Percentiles rank a stretch among this genome's conserved stretches.
phyloP scores from a whole-genome alignment of 1,139 yeast species.

The Yamadazyma membranifaciens region DNA sequence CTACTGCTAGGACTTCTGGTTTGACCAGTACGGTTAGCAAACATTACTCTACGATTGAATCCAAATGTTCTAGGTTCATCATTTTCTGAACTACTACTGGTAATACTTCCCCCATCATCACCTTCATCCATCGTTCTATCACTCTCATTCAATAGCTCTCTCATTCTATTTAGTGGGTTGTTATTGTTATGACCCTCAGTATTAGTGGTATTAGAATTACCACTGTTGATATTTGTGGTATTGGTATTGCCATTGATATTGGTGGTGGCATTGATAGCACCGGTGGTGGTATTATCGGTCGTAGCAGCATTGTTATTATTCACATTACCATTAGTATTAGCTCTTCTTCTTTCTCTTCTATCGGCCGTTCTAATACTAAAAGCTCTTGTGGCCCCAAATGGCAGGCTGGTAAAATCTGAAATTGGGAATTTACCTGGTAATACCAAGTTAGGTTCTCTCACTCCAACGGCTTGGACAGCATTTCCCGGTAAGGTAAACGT shows the following conservation, averaged over 20 bases:
- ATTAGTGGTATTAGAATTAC: background rate
- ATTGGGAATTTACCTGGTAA: constrained; percentile 35
- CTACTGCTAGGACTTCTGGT: constrained; percentile 19
- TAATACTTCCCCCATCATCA: background rate
- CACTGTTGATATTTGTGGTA: no score
- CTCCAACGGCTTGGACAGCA: constrained; percentile 6
- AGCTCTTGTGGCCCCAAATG: constrained; percentile 9
- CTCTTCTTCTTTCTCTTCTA: constrained; percentile 1
- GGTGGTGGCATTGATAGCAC: background rate
- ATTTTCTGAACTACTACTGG: constrained; percentile 4
- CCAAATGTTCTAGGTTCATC: constrained; percentile 1
- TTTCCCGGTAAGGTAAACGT: constrained; percentile 10
- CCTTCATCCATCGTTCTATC: constrained; percentile 1
- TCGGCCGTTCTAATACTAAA: constrained; percentile 3
- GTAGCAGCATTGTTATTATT: background rate
- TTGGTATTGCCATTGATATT: background rate
- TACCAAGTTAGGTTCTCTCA: constrained; percentile 27
- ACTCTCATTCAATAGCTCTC: background rate
- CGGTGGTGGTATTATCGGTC: background rate
- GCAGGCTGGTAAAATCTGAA: constrained; percentile 16
- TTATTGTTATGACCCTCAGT: no score
- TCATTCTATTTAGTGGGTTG: background rate
- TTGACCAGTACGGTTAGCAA: background rate
- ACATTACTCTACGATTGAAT: constrained; percentile 1
- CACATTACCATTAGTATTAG: background rate